Percentiles rank a stretch among this genome's conserved stretches.
Evolutionary conservation across 768 basidiomycete species (phyloP).

Genomic region (Tubosaeta sp.): DNA sequence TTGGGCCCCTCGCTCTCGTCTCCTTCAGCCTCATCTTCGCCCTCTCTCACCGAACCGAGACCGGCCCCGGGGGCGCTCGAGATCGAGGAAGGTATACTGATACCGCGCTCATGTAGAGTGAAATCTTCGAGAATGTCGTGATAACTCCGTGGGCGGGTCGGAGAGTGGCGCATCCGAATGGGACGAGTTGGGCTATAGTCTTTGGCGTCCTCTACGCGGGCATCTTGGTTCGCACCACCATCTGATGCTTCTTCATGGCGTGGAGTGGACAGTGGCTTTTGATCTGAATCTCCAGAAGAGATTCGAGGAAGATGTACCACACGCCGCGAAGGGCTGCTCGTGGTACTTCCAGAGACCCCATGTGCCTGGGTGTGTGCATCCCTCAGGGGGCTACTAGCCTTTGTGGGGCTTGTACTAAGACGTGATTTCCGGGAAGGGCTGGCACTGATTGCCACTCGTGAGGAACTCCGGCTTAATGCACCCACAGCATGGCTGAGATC

Average conservation of each 20-base stretch:
- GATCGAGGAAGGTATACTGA: slow-evolving; percentile 29
- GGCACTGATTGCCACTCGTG: slow-evolving; percentile 12
- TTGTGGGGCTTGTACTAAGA: slow-evolving; percentile 21
- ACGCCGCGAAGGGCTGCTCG: slow-evolving; percentile 22
- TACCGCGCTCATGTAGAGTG: slow-evolving; percentile 32
- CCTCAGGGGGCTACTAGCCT: slow-evolving; percentile 15
- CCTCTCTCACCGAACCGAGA: slow-evolving; percentile 21
- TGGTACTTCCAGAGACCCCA: slow-evolving; percentile 7
- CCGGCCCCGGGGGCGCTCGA: slow-evolving; percentile 24
- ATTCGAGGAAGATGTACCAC: slow-evolving; percentile 19
- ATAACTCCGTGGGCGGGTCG: slow-evolving; percentile 55
- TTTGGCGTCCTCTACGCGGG: slow-evolving; percentile 1
- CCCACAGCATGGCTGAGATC: slow-evolving; percentile 19
- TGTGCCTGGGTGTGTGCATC: slow-evolving; percentile 9
- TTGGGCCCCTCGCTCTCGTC: background rate
- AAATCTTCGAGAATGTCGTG: slow-evolving; percentile 67
- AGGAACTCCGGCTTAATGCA: slow-evolving; percentile 23
- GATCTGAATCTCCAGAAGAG: slow-evolving; percentile 14
- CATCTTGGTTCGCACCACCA: background rate
- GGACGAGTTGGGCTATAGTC: slow-evolving; percentile 14
- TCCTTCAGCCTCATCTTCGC: slow-evolving; percentile 12
- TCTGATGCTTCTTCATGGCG: background rate
- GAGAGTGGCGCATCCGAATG: slow-evolving; percentile 30
- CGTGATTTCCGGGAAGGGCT: slow-evolving; percentile 24
- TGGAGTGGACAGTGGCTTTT: slow-evolving; percentile 6